Percentiles rank a stretch among this genome's conserved stretches.
phyloP scores from a whole-genome alignment of 768 basidiomycete species.

The Boletus edulis region DNA sequence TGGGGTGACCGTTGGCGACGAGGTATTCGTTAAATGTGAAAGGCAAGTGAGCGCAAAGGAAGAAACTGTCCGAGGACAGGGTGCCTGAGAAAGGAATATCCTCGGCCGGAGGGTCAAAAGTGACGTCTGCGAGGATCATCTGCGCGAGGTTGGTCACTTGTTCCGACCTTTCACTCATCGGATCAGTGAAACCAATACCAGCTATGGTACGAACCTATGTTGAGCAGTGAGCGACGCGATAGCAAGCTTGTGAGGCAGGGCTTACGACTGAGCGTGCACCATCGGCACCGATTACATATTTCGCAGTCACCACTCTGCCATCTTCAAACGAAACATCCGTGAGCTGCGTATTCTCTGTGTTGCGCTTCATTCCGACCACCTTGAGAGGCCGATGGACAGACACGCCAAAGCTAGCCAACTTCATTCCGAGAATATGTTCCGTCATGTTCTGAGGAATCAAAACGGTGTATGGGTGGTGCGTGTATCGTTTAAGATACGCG shows the following conservation, averaged over 20 bases:
- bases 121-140: constrained; percentile 20
- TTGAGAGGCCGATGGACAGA: not conserved
- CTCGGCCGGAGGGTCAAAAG: constrained; percentile 4
- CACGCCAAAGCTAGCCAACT: constrained; percentile 32
- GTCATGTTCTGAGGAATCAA: not conserved
- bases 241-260: not conserved
- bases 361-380: not conserved
- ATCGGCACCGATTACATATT: constrained; percentile 39
- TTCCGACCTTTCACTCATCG: constrained; percentile 29
- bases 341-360: not conserved
- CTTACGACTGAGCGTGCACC: constrained; percentile 28
- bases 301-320: not conserved
- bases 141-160: constrained; percentile 32
- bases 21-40: constrained; percentile 17
- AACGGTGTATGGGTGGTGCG: constrained; percentile 40
- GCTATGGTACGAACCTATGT: constrained; percentile 42
- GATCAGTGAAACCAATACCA: constrained; percentile 45
- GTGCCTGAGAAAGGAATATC: not conserved
- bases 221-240: not conserved
- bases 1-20: constrained; percentile 12
- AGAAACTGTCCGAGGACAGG: constrained; percentile 10
- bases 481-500: constrained; percentile 23
- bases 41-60: constrained; percentile 13
- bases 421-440: constrained; percentile 30
- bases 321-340: constrained; percentile 16